Base-by-base conservation (phyloP, 192 early-diverging fungal species). In the Jimgerdemannia flammicorona region DNA sequence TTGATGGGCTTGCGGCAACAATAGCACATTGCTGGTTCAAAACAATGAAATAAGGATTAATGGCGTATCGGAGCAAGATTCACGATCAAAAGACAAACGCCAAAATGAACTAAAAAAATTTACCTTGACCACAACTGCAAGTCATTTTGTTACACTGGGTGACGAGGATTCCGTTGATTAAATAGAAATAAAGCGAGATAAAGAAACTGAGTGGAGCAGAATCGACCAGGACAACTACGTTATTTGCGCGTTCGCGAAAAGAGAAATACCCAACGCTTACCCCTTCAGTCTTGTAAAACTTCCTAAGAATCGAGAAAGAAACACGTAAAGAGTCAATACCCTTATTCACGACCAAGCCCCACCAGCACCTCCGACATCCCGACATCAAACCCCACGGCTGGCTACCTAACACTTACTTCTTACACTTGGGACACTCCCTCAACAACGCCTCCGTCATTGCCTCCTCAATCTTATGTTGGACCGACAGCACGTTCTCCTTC, bases 81-180 rank as follows among this genome's bases (percentile, higher is more conserved):
- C 29, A 29, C 29, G 1, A 29, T 29, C 0, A 29, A 29, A 29
- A 29, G 29, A 29, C 29, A 29, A 29, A 29, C 29, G 29, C 29
- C 29, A 59, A 59, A 14, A 6, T 59, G 8, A 59, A 59, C 14
- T 6, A 59, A 59, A 59, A 2, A 59, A 59, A 59, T 14, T 59
- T 70, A 3, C 76, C 72, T 7, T 75, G 72, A 20, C 88, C 84
- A 43, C 83, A 66, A 10, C 80, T 72, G 66, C 88, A 90, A 7
- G 79, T 85, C 88, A 90, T 90, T 65, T 87, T 87, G 78, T 90
- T 90, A 74, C 88, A 90, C 11, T 79, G 78, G 77, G 67, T 17
- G 43, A 19, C 4, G 66, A 39, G 49, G 8, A 59, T 59, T 59
- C 49, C 6, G 14, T 59, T 59, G 8, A 59, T 29, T 29, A 29